Percentiles rank a stretch among this genome's conserved stretches.
Evolutionary conservation across 1,284 basidiomycete species (phyloP).

Genomic region (Cutaneotrichosporon sp.): DNA sequence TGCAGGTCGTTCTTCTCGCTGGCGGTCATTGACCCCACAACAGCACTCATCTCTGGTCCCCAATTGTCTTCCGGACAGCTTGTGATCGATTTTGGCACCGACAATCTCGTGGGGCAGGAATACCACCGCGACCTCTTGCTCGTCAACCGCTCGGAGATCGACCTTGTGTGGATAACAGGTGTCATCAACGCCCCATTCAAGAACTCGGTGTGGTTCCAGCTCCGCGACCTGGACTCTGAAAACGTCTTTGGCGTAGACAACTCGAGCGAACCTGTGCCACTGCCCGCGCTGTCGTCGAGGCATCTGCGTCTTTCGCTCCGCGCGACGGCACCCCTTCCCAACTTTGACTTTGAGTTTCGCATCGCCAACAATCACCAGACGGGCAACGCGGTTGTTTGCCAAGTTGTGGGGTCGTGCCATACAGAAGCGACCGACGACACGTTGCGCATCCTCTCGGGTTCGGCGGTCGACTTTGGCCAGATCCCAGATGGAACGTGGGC

Average conservation of each 20-base stretch:
- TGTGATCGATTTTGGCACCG: conserved; percentile 39
- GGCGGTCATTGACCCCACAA: conserved; percentile 35
- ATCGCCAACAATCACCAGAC: conserved; percentile 42
- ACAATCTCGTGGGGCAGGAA: conserved; percentile 34
- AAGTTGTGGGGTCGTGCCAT: conserved; percentile 35
- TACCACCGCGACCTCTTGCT: conserved; percentile 43
- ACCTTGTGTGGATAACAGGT: conserved; percentile 40
- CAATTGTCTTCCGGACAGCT: conserved; percentile 37
- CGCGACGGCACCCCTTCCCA: conserved; percentile 26
- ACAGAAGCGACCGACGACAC: conserved; percentile 43
- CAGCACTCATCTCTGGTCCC: conserved; percentile 28
- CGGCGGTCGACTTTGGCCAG: conserved; percentile 51
- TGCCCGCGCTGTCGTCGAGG: conserved; percentile 40
- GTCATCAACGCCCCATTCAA: conserved; percentile 38
- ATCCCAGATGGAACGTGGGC: conserved; percentile 51
- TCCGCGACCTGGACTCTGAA: conserved; percentile 45
- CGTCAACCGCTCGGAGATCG: conserved; percentile 45
- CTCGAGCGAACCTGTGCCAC: conserved; percentile 36
- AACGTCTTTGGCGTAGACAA: conserved; percentile 45
- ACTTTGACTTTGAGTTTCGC: conserved; percentile 44
- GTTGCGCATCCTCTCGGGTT: conserved; percentile 48
- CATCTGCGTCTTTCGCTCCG: conserved; percentile 38
- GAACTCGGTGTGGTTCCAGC: conserved; percentile 42
- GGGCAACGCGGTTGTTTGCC: conserved; percentile 40
- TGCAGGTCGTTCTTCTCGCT: conserved; percentile 43